Percentiles rank a stretch among this genome's conserved stretches.
These are phyloP conservation scores for Pyrrhoderma lamaoense DNA, from an alignment of 1,284 basidiomycete genomes.

Conservation along the genomic window DNA sequence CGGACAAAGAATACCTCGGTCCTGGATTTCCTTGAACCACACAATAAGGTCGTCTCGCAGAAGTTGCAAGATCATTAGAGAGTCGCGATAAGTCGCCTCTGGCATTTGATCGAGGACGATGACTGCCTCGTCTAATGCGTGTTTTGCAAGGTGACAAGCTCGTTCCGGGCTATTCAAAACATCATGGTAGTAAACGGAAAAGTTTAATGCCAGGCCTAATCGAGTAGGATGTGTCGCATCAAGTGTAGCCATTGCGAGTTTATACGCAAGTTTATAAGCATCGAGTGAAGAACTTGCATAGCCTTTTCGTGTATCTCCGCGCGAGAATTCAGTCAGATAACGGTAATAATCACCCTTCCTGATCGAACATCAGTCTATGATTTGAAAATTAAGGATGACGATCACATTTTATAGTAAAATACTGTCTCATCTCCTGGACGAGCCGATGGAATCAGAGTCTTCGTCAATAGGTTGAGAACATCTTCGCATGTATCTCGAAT, in stretches of 20 bases:
- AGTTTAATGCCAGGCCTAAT: constrained; percentile 90
- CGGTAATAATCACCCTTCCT: constrained; percentile 69
- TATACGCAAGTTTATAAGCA: constrained; percentile 62
- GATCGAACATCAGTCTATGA: constrained; percentile 3
- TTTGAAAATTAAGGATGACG: constrained; percentile 2
- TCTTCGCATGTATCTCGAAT: constrained; percentile 51
- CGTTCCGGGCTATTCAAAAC: constrained; percentile 88
- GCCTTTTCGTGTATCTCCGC: constrained; percentile 35
- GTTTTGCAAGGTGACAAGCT: constrained; percentile 84
- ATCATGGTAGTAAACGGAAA: constrained; percentile 96
- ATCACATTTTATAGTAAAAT: constrained; percentile 64
- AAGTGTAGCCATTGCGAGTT: constrained; percentile 50
- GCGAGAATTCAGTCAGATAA: constrained; percentile 58
- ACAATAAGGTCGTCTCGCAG: constrained; percentile 58
- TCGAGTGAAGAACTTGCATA: constrained; percentile 49
- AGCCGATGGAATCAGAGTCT: constrained; percentile 47
- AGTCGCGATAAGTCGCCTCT: constrained; percentile 47
- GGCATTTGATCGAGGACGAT: constrained; percentile 35
- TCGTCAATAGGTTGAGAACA: constrained; percentile 47
- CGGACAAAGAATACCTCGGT: constrained; percentile 17
- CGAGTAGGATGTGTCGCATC: constrained; percentile 62
- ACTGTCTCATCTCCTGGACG: constrained; percentile 55
- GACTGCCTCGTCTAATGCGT: constrained; percentile 65
- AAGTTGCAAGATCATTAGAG: constrained; percentile 59
- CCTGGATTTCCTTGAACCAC: constrained; percentile 53